A percentile compares a stretch with the other conserved stretches of the same genome.
Conservation (phyloP, 2,329 filamentous ascomycete genomes). For the Colletotrichum noveboracense region DNA sequence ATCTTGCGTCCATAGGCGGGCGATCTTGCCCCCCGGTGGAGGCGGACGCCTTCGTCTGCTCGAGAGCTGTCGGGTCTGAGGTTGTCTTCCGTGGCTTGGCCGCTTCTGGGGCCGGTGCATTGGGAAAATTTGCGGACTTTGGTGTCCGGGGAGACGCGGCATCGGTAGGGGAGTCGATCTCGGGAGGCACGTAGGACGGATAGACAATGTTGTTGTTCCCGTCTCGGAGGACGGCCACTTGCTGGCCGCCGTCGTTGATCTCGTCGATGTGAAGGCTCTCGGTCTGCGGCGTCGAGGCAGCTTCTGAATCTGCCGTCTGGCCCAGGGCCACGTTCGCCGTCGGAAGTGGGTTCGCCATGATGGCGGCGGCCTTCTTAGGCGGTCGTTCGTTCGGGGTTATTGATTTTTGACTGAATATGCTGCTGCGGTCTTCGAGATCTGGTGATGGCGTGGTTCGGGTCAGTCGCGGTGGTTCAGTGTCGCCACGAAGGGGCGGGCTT, state of each 20-base stretch:
- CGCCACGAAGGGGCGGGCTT: neutral
- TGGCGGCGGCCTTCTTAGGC: neutral
- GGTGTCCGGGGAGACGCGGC: neutral
- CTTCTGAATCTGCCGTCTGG: neutral
- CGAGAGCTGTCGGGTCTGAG: conserved; percentile 15
- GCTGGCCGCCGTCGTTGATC: conserved; percentile 27
- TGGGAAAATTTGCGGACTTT: neutral
- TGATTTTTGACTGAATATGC: neutral
- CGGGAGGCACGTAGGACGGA: conserved; percentile 36
- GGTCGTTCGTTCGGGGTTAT: neutral
- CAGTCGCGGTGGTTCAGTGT: neutral
- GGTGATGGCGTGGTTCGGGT: neutral
- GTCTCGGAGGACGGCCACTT: conserved; percentile 35
- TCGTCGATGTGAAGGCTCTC: conserved; percentile 31
- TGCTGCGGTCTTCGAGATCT: neutral
- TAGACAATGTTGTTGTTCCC: conserved; percentile 33
- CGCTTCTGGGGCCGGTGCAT: neutral
- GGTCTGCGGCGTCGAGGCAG: conserved; percentile 10
- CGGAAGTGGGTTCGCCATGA: conserved; percentile 10
- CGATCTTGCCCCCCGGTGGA: neutral
- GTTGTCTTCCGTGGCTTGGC: conserved; percentile 6
- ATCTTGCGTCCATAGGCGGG: conserved; percentile 24
- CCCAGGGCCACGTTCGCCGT: conserved; percentile 8
- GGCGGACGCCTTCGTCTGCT: neutral
- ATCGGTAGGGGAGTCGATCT: conserved; percentile 23